Evolutionary conservation across 768 basidiomycete genomes (phyloP), one percentile per base, ranked within the genome.

Genomic region (Lentinula aciculospora): DNA sequence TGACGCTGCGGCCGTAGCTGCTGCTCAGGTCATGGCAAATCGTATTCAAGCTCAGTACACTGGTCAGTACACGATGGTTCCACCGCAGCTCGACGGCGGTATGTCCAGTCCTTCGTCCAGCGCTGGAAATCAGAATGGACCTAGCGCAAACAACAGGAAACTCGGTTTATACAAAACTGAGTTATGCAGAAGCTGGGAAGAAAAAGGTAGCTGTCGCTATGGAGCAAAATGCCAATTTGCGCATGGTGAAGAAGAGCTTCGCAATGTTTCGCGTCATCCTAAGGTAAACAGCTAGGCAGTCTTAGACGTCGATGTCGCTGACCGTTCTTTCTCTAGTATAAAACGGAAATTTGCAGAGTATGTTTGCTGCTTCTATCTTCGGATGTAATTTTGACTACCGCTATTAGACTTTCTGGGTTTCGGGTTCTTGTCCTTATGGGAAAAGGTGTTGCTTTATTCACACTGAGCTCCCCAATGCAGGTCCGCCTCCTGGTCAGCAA

Each of bases 391-490:
- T 23, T 36, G 23, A 37, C 15, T 15, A 7, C 36, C 25, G 58
- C 59, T 57, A 64, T 9, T 64, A 92, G 86, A 94, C 92, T 7
- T 94, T 94, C 77, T 94, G 92, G 90, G 88, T 94, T 12, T 93
- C 92, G 47, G 92, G 92, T 27, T 92, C 92, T 17, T 94, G 92
- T 67, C 92, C 92, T 0, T 94, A 94, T 63, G 92, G 93, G 54
- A 93, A 93, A 71, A 76, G 92, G 57, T 94, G 92, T 71, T 94
- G 92, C 74, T 94, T 94, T 80, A 94, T 94, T 65, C 92, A 94
- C 66, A 94, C 92, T 2, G 91, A 90, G 65, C 77, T 92, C 45
- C 89, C 91, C 17, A 74, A 76, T 19, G 74, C 81, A 45, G 81
- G 81, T 57, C 81, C 81, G 34, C 69, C 74, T 37, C 66, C 74